Conservation (phyloP, 345 rosid genomes). For the Trapa bicornis region DNA sequence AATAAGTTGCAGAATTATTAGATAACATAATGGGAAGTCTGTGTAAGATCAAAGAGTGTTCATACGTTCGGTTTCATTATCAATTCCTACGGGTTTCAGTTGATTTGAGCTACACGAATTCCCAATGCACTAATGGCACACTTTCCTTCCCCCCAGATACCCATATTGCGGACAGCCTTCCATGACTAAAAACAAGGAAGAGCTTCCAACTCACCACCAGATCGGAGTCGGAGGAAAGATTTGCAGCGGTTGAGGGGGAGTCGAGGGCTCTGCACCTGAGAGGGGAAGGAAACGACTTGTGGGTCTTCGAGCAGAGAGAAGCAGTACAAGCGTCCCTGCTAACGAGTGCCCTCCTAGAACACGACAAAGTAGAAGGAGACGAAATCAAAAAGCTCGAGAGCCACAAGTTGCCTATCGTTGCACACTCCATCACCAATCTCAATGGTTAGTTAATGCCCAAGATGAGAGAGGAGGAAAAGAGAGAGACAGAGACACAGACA, state of each 20-base stretch:
- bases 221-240: neutral
- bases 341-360: neutral
- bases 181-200: neutral
- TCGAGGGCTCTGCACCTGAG: conserved; percentile 2
- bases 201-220: neutral
- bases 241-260: neutral
- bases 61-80: neutral
- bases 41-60: neutral
- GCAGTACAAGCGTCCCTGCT: neutral
- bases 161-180: neutral
- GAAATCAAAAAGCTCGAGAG: neutral
- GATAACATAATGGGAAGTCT: neutral
- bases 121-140: neutral
- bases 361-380: neutral
- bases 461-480: neutral
- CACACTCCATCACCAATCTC: conserved; percentile 1
- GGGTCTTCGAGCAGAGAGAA: neutral
- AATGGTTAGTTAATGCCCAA: neutral
- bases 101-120: neutral
- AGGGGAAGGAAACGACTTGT: neutral
- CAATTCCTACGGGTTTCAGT: neutral
- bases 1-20: neutral
- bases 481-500: no score
- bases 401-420: neutral
- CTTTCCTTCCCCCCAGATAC: neutral